Evolutionary conservation across 345 rosid species (phyloP), one percentile per base, ranked within the genome.

Genomic region (Salix caprea): DNA sequence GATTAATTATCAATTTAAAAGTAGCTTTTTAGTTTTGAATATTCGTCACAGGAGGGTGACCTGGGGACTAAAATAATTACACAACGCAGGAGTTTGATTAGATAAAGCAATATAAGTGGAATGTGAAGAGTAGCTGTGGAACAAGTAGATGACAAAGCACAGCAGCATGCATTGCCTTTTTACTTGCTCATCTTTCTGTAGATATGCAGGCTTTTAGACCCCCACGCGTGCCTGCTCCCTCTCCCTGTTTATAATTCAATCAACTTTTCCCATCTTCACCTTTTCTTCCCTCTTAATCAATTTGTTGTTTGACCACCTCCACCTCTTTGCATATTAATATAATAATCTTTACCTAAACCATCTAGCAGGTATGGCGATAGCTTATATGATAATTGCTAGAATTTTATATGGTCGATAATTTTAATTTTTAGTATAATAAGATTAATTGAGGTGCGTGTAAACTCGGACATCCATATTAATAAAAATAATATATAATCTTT

Each of bases 81-180:
- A 72, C 30, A 58, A 60, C 23, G 37, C 13, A 36, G 28, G n/a
- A n/a, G 28, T 40, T 54, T 28, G 3, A 14, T 72, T 64, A 46
- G 40, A n/a, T 65, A 58, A 72, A 34, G 44, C 3, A 42, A 44
- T 58, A 26, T 44, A 40, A 18, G 70, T 7, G 79, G 76, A 78
- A 69, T 28, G 78, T 72, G 48, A 69, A 52, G 62, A 40, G 18
- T 34, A 19, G 5, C 2, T 70, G 37, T 2, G 69, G 69, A 76
- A 78, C 87, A 78, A 73, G 75, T 77, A 80, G 74, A 82, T 73
- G 85, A 77, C 82, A 82, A 82, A 80, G 60, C 81, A 73, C 40
- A 70, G 42, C 42, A 73, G 5, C 62, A n/a, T 76, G 78, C 24
- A 39, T 54, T 24, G 0, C 65, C 61, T 68, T 32, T 21, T 39